phyloP scores from a whole-genome alignment of 768 basidiomycete species.

The Lactarius hengduanensis region DNA sequence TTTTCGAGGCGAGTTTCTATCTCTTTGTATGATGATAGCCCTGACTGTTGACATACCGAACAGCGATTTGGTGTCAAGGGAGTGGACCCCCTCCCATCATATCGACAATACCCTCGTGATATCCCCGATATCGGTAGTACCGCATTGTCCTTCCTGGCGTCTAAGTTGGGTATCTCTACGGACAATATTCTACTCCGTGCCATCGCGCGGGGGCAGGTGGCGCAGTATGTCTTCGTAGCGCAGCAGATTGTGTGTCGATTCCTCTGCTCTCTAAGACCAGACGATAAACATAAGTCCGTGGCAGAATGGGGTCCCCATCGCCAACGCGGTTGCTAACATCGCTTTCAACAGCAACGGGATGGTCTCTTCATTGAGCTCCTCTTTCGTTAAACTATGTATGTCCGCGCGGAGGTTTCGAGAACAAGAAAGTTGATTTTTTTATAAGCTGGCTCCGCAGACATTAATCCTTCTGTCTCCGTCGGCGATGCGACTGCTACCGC shows the following conservation, averaged over 20 bases:
- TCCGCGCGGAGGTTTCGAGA: background rate
- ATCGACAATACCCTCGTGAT: constrained; percentile 27
- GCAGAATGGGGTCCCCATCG: constrained; percentile 38
- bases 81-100: constrained; percentile 30
- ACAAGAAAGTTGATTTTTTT: background rate
- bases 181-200: constrained; percentile 27
- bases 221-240: constrained; percentile 28
- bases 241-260: constrained; percentile 31
- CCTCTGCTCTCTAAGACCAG: background rate
- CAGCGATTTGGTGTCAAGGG: constrained; percentile 32
- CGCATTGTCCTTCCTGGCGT: constrained; percentile 31
- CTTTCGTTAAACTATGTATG: constrained; percentile 45
- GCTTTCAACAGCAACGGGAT: constrained; percentile 44
- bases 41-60: background rate
- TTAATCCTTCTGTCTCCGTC: constrained; percentile 40
- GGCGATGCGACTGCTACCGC: constrained; percentile 40
- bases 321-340: constrained; percentile 47
- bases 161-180: constrained; percentile 27
- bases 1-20: constrained; percentile 30
- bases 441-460: constrained; percentile 31
- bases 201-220: constrained; percentile 26
- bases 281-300: background rate
- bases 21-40: background rate
- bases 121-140: constrained; percentile 26
- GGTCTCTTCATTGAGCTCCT: constrained; percentile 46